Base-by-base conservation (phyloP, 495 filamentous ascomycete genomes). In the Apodospora peruviana region DNA sequence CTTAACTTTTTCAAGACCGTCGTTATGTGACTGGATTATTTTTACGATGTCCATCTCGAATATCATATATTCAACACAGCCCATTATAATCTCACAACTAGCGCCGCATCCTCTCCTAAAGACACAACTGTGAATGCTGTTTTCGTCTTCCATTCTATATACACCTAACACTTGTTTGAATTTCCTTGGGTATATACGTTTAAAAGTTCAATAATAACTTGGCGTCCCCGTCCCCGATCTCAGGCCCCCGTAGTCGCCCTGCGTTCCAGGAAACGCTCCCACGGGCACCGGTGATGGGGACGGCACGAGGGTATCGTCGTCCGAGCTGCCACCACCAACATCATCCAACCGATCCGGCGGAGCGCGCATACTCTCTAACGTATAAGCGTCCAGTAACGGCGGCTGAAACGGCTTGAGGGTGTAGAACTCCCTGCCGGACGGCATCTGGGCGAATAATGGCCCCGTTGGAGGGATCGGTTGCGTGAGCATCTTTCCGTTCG, bases 361-460 rank as follows among this genome's bases (percentile, higher is more conserved):
- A 27, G 53, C 61, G 36, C 67, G 62, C 73, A 74, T 85, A 47
- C 48, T 78, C 62, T 56, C 70, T 32, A 91, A 59, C 2, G 72
- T 68, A 12, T 81, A 76, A 2, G 70, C 65, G 18, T 81, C 81
- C 14, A 91, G 60, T 10, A 66, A 58, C 0, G 79, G 80, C 1
- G 76, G 79, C 16, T 76, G 71, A 52, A 78, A 91, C 1, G 73
- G 70, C 50, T 76, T 78, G 14, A 84, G 56, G 3, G 71, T 75
- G 62, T 95, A 85, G 25, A 95, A 86, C 58, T 97, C 91, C 27
- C 93, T 78, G 7, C 93, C 91, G 0, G 86, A 88, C 0, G 93
- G 93, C 60, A 97, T 81, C 40, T 79, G 83, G 5, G 85, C 74
- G 2, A 94, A 65, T 7, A 96, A 64, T 10, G 84, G 78, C 2